phyloP scores from a whole-genome alignment of 2,329 filamentous ascomycete genomes.

The Oidium heveae region DNA sequence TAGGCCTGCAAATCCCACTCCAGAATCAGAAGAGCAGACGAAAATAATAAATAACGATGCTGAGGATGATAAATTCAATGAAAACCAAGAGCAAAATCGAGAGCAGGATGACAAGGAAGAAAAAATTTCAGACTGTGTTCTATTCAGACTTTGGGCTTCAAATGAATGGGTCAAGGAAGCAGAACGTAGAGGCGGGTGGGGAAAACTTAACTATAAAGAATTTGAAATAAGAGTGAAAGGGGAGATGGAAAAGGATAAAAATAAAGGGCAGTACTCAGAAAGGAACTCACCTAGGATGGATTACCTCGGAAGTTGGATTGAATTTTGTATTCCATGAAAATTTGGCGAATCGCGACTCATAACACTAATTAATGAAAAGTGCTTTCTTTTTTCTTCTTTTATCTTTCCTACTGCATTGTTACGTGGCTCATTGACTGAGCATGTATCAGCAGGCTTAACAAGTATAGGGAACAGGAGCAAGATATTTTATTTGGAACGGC shows the following conservation, averaged over 20 bases:
- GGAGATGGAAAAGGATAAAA: conserved; percentile 22
- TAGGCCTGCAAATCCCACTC: background rate
- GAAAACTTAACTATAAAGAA: conserved; percentile 51
- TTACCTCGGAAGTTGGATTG: conserved; percentile 79
- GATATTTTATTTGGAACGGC: too few relatives aligned
- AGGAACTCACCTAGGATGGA: conserved; percentile 22
- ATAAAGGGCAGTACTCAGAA: conserved; percentile 20
- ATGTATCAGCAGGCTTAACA: too few relatives aligned
- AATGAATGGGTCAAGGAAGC: conserved; percentile 25
- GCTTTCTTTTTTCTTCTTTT: too few relatives aligned
- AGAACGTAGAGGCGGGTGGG: conserved; percentile 48
- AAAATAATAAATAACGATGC: background rate
- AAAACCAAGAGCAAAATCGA: background rate
- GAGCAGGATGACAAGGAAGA: background rate
- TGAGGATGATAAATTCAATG: background rate
- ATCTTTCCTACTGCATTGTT: too few relatives aligned
- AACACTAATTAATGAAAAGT: too few relatives aligned
- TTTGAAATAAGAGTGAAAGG: conserved; percentile 52
- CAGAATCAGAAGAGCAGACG: background rate
- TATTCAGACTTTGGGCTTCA: conserved; percentile 8
- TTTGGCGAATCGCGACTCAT: too few relatives aligned
- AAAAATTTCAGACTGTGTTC: conserved; percentile 1
- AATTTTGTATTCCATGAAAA: conserved; percentile 37
- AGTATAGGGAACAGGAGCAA: too few relatives aligned
- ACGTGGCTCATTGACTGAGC: too few relatives aligned